A percentile compares a stretch with the other conserved stretches of the same genome.
phyloP scores from a whole-genome alignment of 1,284 basidiomycete species.

The Cerioporus squamosus region DNA sequence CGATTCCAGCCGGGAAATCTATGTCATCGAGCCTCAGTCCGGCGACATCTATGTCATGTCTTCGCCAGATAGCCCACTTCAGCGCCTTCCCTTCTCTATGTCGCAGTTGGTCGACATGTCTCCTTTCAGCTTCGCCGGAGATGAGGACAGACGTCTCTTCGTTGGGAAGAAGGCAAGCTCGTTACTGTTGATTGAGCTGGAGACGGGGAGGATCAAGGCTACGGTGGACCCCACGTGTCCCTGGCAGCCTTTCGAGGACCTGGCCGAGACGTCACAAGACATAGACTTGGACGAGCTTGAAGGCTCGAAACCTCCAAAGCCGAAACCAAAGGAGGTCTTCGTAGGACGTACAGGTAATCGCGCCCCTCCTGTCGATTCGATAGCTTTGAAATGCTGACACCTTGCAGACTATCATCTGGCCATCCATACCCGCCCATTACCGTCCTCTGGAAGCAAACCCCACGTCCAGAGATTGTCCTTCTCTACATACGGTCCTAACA shows the following conservation, averaged over 20 bases:
- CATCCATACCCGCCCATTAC: conserved; percentile 57
- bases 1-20: conserved; percentile 68
- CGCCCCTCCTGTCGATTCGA: conserved; percentile 5
- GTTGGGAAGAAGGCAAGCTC: conserved; percentile 87
- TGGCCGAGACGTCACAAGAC: conserved; percentile 43
- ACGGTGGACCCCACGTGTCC: conserved; percentile 79
- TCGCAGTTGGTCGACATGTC: conserved; percentile 87
- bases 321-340: conserved; percentile 64
- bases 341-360: conserved; percentile 81
- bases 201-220: conserved; percentile 82
- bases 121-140: conserved; percentile 78
- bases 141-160: conserved; percentile 73
- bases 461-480: conserved; percentile 80
- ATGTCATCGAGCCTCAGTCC: conserved; percentile 90
- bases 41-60: conserved; percentile 88
- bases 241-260: conserved; percentile 70
- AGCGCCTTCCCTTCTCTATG: conserved; percentile 86
- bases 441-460: conserved; percentile 39
- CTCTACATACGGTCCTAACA: conserved; percentile 85
- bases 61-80: conserved; percentile 64
- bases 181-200: conserved; percentile 78
- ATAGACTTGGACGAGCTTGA: conserved; percentile 71
- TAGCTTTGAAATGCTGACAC: background rate
- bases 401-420: conserved; percentile 72
- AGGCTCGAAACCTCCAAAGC: conserved; percentile 48